A percentile compares a stretch with the other conserved stretches of the same genome.
Evolutionary conservation across 2,329 filamentous ascomycete species (phyloP).

Genomic region (Claviceps pusilla): DNA sequence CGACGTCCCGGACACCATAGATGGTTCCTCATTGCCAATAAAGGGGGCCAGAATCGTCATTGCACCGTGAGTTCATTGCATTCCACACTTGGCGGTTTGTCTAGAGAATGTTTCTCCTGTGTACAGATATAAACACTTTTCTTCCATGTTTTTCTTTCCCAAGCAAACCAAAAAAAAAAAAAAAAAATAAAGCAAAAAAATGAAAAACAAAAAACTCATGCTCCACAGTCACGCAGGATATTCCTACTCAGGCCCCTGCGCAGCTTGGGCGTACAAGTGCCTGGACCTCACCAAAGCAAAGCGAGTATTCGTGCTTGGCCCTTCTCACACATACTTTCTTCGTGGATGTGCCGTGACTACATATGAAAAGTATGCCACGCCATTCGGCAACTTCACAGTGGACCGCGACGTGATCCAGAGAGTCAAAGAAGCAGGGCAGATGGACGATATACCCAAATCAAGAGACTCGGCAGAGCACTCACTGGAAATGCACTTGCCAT

Average conservation of each 20-base stretch:
- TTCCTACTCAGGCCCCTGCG: constrained; percentile 76
- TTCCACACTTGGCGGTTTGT: background rate
- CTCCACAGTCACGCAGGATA: constrained; percentile 74
- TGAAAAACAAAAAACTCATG: background rate
- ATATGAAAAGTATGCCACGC: constrained; percentile 57
- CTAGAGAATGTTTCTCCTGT: background rate
- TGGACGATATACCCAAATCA: constrained; percentile 42
- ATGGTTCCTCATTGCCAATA: constrained; percentile 48
- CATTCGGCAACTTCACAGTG: constrained; percentile 54
- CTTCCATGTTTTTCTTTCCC: background rate
- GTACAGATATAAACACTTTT: background rate
- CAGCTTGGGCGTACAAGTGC: constrained; percentile 86
- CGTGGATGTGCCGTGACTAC: constrained; percentile 60
- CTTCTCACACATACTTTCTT: constrained; percentile 78
- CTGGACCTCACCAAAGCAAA: constrained; percentile 72
- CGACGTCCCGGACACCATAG: constrained; percentile 50
- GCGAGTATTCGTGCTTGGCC: constrained; percentile 81
- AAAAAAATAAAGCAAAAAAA: background rate
- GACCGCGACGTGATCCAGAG: constrained; percentile 41
- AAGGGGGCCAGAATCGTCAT: constrained; percentile 71
- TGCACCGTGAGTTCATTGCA: constrained; percentile 55
- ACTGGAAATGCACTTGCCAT: constrained; percentile 91
- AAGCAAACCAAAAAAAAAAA: background rate
- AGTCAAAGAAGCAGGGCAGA: constrained; percentile 24
- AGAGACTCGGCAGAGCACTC: constrained; percentile 79